These are phyloP conservation scores for Lachancea quebecensis DNA, from an alignment of 805 yeast genomes.

Conservation along the genomic window DNA sequence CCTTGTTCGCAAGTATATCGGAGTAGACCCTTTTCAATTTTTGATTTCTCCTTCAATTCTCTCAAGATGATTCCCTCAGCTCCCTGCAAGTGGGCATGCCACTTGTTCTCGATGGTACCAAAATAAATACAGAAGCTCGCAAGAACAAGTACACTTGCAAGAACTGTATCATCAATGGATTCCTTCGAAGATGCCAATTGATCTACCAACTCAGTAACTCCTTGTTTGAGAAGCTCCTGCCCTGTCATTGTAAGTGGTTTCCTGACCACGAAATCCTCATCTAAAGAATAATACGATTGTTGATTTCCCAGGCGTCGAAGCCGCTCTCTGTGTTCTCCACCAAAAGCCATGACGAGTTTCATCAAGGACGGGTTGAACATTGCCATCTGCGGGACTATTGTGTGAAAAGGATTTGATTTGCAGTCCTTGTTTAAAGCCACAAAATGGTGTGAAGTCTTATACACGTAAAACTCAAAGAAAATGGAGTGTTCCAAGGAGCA, in stretches of 20 bases:
- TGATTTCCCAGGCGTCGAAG: constrained; percentile 1
- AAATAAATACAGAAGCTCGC: constrained; percentile 49
- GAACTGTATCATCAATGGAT: constrained; percentile 2
- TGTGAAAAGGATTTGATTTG: constrained; percentile 51
- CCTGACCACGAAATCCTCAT: neutral
- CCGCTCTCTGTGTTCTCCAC: constrained; percentile 35
- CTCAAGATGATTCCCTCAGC: constrained; percentile 6
- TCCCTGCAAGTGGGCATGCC: constrained; percentile 51
- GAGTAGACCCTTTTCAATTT: neutral
- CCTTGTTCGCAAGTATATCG: neutral
- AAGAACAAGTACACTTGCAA: constrained; percentile 42
- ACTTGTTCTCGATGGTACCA: constrained; percentile 38
- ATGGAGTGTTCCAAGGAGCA: neutral
- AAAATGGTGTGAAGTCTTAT: constrained; percentile 6
- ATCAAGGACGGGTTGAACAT: constrained; percentile 47
- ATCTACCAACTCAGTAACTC: constrained; percentile 5
- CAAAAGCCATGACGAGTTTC: constrained; percentile 48
- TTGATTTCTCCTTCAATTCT: neutral
- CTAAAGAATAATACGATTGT: constrained; percentile 2
- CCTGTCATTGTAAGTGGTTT: constrained; percentile 1
- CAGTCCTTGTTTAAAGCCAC: constrained; percentile 45
- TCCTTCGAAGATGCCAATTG: constrained; percentile 10
- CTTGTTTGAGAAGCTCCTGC: constrained; percentile 9
- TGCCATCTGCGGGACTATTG: constrained; percentile 62
- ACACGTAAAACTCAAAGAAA: constrained; percentile 7